Base-by-base conservation (phyloP, 768 basidiomycete species). In the Porphyrellus cyaneotinctus region DNA sequence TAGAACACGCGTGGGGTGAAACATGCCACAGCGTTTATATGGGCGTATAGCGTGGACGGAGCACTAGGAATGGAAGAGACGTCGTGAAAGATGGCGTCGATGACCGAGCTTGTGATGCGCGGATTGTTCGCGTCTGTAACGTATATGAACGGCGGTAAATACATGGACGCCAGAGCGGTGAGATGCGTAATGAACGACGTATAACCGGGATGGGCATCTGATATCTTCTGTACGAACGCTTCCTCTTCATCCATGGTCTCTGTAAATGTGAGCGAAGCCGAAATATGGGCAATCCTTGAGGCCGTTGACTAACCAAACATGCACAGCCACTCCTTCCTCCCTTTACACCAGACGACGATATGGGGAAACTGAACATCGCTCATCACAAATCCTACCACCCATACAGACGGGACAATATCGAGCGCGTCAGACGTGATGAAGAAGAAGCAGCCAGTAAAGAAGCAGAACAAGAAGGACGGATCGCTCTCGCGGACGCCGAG, bases 321-420 rank as follows among this genome's bases (percentile, higher is more conserved):
- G 11, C n/a, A 33, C 38, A 46, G 20, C 18, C 36, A 47, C 42
- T 37, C 13, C 4, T 11, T 10, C 8, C 31, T 6, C 4, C 12
- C 32, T 22, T 59, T 12, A 17, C 2, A 11, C 8, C 48, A 9
- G n/a, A 23, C 3, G 12, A 11, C 12, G 14, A 26, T 2, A 57
- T 53, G 56, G 57, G 57, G 24, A 57, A 58, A 63, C 78, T 92
- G 22, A 91, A 91, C 65, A 91, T 92, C 66, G 90, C 90, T 13
- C 90, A 92, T 67, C 90, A 91, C 75, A 93, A 93, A 65, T 91
- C 88, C 1, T 92, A 92, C 67, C 90, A 93, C 58, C 90, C 90
- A 0, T 92, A 92, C 64, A 73, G 90, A 35, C 70, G 84, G 38
- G 91, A 93, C 66, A 93, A 93, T 62, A 88, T 92, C 53, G 88